phyloP scores from a whole-genome alignment of 768 basidiomycete species.

The Termitomyces sp. region DNA sequence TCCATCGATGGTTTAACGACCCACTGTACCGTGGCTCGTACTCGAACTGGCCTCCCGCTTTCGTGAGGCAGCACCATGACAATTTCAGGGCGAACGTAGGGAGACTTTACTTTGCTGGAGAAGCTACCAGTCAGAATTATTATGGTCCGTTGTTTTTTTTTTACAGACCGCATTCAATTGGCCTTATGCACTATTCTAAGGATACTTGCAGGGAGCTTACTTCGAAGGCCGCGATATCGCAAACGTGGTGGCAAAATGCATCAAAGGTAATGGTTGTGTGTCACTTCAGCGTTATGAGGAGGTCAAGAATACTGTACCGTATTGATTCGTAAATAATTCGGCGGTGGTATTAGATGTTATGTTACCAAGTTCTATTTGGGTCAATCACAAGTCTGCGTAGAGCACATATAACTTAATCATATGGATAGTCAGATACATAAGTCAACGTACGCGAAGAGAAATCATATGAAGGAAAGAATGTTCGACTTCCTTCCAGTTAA shows the following conservation, averaged over 20 bases:
- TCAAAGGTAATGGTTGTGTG: conserved; percentile 21
- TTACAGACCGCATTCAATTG: not conserved
- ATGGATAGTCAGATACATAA: too few relatives aligned
- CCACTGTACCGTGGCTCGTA: conserved; percentile 58
- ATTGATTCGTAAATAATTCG: not conserved
- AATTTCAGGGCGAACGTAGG: conserved; percentile 56
- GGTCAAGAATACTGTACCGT: conserved; percentile 22
- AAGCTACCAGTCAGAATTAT: conserved; percentile 55
- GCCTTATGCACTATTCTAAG: conserved; percentile 21
- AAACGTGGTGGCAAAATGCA: conserved; percentile 36
- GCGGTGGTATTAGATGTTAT: not conserved
- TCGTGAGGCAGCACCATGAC: conserved; percentile 46
- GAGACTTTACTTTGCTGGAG: conserved; percentile 63
- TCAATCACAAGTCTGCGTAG: too few relatives aligned
- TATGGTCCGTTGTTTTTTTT: conserved; percentile 38
- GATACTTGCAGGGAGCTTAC: conserved; percentile 58
- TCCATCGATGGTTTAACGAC: conserved; percentile 52
- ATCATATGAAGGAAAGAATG: too few relatives aligned
- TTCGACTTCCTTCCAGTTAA: too few relatives aligned
- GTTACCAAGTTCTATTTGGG: not conserved
- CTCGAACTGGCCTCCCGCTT: conserved; percentile 68
- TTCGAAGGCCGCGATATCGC: conserved; percentile 47
- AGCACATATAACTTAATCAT: too few relatives aligned
- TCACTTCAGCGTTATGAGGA: conserved; percentile 19
- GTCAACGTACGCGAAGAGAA: too few relatives aligned